Evolutionary conservation across 768 basidiomycete genomes (phyloP).

Genomic region (Butyriboletus loyo): DNA sequence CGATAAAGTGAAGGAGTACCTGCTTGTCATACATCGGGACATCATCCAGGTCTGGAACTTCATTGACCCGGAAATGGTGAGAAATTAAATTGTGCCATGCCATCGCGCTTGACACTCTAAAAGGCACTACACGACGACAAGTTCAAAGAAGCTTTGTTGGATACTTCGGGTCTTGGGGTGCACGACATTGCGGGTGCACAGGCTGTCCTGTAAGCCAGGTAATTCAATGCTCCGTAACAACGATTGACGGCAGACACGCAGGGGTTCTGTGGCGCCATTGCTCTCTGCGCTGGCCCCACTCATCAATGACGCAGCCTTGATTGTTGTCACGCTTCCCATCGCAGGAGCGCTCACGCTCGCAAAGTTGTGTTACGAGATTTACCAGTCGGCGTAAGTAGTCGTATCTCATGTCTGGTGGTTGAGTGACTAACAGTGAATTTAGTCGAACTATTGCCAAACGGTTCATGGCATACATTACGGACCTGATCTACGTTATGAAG

Average conservation of each 20-base stretch:
- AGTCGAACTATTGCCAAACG: background rate
- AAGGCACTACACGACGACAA: background rate
- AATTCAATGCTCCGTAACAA: too few species aligned
- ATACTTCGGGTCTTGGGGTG: background rate
- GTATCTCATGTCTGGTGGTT: background rate
- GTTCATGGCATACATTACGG: background rate
- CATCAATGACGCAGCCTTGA: too few species aligned
- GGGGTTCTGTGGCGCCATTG: too few species aligned
- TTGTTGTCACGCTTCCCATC: too few species aligned
- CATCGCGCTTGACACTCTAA: background rate
- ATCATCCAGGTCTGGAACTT: background rate
- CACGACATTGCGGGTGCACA: background rate
- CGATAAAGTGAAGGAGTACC: background rate
- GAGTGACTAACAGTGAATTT: background rate
- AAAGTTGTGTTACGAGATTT: too few species aligned
- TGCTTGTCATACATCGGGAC: background rate
- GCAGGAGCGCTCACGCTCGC: too few species aligned
- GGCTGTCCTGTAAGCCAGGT: too few species aligned
- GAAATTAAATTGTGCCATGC: background rate
- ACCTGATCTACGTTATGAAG: background rate
- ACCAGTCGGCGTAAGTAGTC: too few species aligned
- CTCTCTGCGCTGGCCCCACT: background rate
- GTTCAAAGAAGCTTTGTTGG: background rate
- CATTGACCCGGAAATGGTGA: background rate
- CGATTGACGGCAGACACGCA: too few species aligned